Conservation (phyloP, 2,329 filamentous ascomycete species). For the Colletotrichum cuscutae region DNA sequence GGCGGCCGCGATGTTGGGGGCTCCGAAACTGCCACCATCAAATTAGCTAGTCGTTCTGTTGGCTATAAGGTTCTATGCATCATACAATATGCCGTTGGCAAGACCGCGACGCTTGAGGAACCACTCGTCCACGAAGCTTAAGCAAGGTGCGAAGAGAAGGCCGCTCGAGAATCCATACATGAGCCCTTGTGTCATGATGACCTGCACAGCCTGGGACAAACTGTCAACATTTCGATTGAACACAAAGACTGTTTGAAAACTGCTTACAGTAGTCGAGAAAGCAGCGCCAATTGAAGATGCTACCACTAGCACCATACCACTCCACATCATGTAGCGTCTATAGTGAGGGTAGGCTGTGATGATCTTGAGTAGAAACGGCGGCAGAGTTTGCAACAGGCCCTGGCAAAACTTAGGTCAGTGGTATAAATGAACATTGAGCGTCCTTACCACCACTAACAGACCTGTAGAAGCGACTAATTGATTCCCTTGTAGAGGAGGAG, state of each 20-base stretch:
- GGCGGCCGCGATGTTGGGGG: slow-evolving; percentile 2
- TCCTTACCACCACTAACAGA: slow-evolving; percentile 4
- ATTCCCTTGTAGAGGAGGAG: slow-evolving; percentile 11
- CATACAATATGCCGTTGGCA: slow-evolving; percentile 48
- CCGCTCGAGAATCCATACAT: slow-evolving; percentile 37
- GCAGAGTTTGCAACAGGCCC: slow-evolving; percentile 3
- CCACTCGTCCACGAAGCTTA: slow-evolving; percentile 52
- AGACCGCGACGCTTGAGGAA: slow-evolving; percentile 50
- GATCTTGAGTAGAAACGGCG: slow-evolving; percentile 10
- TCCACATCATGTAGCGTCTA: slow-evolving; percentile 14
- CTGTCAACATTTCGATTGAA: not conserved
- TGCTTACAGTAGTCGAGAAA: not conserved
- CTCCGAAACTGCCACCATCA: not conserved
- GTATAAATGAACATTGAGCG: accelerated
- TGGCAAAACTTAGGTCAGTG: not conserved
- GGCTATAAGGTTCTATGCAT: accelerated
- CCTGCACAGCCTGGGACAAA: not conserved
- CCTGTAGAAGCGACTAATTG: slow-evolving; percentile 16
- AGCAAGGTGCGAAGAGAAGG: slow-evolving; percentile 50
- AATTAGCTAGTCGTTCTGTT: not conserved
- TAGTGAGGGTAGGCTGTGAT: not conserved
- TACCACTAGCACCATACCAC: slow-evolving; percentile 4
- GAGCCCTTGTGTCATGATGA: slow-evolving; percentile 14
- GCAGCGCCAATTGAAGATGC: slow-evolving; percentile 16
- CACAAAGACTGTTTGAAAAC: not conserved